Conservation (phyloP, 768 basidiomycete species). For the Cystoderma amianthinum region DNA sequence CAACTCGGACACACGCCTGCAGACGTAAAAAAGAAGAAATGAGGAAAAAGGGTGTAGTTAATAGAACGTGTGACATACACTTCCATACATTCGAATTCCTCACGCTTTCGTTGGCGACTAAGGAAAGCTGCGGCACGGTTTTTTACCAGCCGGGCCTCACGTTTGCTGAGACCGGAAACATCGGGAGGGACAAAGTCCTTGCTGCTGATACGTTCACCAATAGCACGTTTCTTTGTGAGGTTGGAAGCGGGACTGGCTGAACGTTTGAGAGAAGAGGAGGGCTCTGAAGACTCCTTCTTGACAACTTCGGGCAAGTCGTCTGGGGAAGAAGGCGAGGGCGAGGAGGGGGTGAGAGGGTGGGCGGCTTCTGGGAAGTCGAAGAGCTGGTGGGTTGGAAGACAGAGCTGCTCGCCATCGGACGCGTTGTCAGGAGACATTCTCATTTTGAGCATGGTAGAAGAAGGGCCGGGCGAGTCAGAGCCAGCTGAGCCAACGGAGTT, state of each 20-base stretch:
- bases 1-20: slow-evolving; percentile 75
- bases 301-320: slow-evolving; percentile 17
- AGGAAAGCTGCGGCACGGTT: slow-evolving; percentile 91
- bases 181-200: slow-evolving; percentile 89
- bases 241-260: slow-evolving; percentile 34
- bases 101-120: slow-evolving; percentile 83
- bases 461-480: slow-evolving; percentile 38
- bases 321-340: slow-evolving; percentile 21
- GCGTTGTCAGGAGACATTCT: slow-evolving; percentile 36
- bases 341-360: slow-evolving; percentile 24
- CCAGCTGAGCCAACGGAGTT: slow-evolving; percentile 35
- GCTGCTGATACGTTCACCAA: slow-evolving; percentile 47
- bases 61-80: slow-evolving; percentile 47
- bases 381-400: slow-evolving; percentile 66
- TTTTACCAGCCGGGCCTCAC: slow-evolving; percentile 87
- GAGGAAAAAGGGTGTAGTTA: slow-evolving; percentile 7
- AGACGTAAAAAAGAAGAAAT: slow-evolving; percentile 11
- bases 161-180: slow-evolving; percentile 81
- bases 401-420: slow-evolving; percentile 38
- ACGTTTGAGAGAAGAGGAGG: slow-evolving; percentile 29
- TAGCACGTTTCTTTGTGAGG: slow-evolving; percentile 34
- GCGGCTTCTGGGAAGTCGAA: slow-evolving; percentile 49
- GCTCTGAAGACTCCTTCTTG: slow-evolving; percentile 21
- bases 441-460: slow-evolving; percentile 43
- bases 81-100: slow-evolving; percentile 91